Conservation (phyloP, 2,329 filamentous ascomycete genomes). For the Cladophialophora immunda region DNA sequence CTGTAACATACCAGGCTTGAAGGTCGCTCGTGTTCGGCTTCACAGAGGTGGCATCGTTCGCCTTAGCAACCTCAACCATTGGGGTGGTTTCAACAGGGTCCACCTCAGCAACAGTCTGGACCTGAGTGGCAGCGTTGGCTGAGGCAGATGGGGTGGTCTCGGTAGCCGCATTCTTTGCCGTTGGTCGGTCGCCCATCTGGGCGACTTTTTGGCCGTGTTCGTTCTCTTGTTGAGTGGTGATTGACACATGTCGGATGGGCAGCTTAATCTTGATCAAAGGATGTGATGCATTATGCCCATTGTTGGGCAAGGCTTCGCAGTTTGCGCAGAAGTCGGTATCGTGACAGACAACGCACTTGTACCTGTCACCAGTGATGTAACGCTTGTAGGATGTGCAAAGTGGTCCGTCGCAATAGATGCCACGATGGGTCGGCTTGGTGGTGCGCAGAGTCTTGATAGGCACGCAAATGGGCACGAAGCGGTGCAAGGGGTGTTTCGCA, state of each 20-base stretch:
- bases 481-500: conserved; percentile 79
- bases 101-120: conserved; percentile 78
- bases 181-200: conserved; percentile 74
- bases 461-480: conserved; percentile 88
- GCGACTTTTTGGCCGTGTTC: conserved; percentile 70
- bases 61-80: conserved; percentile 34
- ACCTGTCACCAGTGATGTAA: conserved; percentile 83
- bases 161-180: conserved; percentile 59
- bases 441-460: conserved; percentile 54
- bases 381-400: conserved; percentile 72
- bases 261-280: conserved; percentile 97
- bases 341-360: conserved; percentile 96
- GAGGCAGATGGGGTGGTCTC: conserved; percentile 60
- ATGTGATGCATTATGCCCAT: conserved; percentile 92
- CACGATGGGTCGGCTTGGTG: conserved; percentile 68
- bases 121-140: conserved; percentile 64
- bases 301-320: conserved; percentile 87
- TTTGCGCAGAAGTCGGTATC: conserved; percentile 94
- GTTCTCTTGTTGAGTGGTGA: conserved; percentile 84
- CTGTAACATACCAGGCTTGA: conserved; percentile 76
- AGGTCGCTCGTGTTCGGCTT: conserved; percentile 57
- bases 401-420: conserved; percentile 94
- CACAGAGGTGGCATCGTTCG: conserved; percentile 24
- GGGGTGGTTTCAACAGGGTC: conserved; percentile 63
- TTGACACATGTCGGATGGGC: conserved; percentile 84